phyloP scores from a whole-genome alignment of 1,284 basidiomycete genomes.

The Trichosporon faecale region DNA sequence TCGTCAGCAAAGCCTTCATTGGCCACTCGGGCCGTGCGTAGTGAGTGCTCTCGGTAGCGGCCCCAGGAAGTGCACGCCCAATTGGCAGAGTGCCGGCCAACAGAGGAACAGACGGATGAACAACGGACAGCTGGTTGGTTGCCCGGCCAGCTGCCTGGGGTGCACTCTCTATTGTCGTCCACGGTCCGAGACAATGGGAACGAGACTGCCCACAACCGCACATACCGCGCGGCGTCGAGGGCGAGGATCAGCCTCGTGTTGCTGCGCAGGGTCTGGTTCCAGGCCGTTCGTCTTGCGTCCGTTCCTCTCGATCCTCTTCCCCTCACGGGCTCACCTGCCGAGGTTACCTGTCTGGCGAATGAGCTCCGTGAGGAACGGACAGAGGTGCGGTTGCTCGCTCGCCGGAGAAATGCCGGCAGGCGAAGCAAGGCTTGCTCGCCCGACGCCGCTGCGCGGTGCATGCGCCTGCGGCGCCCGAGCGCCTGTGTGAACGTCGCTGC shows the following conservation, averaged over 20 bases:
- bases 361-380: background rate
- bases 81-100: background rate
- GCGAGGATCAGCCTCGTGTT: background rate
- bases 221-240: background rate
- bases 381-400: background rate
- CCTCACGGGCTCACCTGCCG: background rate
- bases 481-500: background rate
- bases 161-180: background rate
- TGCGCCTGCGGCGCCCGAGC: background rate
- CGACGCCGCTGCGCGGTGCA: background rate
- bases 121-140: background rate
- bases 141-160: no score
- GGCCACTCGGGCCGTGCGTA: conserved; percentile 49
- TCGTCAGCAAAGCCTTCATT: conserved; percentile 50
- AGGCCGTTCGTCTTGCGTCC: background rate
- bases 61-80: background rate
- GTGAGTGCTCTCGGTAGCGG: conserved; percentile 30
- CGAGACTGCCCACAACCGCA: background rate
- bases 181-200: background rate
- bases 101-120: background rate
- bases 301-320: background rate
- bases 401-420: background rate
- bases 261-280: background rate
- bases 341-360: background rate
- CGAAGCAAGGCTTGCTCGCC: background rate